phyloP scores from a whole-genome alignment of 2,329 filamentous ascomycete genomes.

The Colletotrichum higginsianum region DNA sequence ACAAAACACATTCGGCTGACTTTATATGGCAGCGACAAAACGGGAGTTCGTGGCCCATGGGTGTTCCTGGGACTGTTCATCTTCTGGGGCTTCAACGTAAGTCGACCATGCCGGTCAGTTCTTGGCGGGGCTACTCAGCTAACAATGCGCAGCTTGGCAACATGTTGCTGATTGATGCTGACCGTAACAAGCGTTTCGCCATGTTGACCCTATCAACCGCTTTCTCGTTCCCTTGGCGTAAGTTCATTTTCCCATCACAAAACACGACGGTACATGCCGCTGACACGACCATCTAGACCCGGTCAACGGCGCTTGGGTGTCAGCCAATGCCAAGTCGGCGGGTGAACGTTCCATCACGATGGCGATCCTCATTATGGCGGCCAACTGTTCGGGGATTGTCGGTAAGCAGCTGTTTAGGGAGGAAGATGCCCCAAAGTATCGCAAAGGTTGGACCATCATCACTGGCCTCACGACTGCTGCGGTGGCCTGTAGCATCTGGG shows the following conservation, averaged over 20 bases:
- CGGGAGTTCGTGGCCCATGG: conserved; percentile 46
- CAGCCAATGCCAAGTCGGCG: conserved; percentile 48
- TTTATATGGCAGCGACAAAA: conserved; percentile 41
- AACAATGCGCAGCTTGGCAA: conserved; percentile 37
- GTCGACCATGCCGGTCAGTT: conserved; percentile 11
- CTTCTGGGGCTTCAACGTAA: conserved; percentile 48
- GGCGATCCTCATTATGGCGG: conserved; percentile 53
- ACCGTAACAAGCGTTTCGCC: conserved; percentile 44
- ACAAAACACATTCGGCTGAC: conserved; percentile 17
- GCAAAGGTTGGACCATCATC: conserved; percentile 48
- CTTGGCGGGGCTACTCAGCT: conserved; percentile 2
- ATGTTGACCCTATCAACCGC: conserved; percentile 48
- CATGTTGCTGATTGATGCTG: conserved; percentile 29
- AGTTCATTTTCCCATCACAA: conserved; percentile 31
- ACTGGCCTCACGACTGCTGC: conserved; percentile 42
- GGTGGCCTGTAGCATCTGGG: conserved; percentile 31
- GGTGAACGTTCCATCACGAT: conserved; percentile 52
- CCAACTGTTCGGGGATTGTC: conserved; percentile 50
- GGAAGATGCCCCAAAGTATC: conserved; percentile 50
- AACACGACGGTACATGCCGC: not conserved
- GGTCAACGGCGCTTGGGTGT: conserved; percentile 51
- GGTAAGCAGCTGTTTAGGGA: conserved; percentile 51
- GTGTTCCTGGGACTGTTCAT: conserved; percentile 49
- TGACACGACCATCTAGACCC: conserved; percentile 39
- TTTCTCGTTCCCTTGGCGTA: conserved; percentile 51